Base-by-base conservation (phyloP, 176 grass and related monocot species). In the Bromus sterilis region DNA sequence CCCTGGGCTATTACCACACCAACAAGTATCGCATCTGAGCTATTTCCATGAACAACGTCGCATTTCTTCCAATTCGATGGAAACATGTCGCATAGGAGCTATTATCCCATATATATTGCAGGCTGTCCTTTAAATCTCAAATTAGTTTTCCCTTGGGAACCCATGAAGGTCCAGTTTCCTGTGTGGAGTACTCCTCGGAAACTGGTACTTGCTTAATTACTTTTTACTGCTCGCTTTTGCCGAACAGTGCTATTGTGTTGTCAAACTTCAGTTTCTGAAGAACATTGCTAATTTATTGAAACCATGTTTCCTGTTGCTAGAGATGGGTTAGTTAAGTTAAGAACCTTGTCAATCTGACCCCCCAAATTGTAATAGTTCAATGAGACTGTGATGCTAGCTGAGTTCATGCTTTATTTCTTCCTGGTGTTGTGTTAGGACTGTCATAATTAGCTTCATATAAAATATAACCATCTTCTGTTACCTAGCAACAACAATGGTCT, bases 141-240 rank as follows among this genome's bases (percentile, higher is more conserved):
- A 86, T 60, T 66, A 86, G 80, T 32, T 83, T 89, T 78, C 84
- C 84, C 71, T 72, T 94, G 83, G 92, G 86, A 77, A 77, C 57
- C 15, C 89, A 91, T 84, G 89, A 76, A 79, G 86, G 56, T 74
- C 58, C 92, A 68, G 89, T 91, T 68, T 35, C 71, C 23, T 94
- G 86, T 77, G 79, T 94, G 35, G 89, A 94, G 80, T 94, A 91
- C 56, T 91, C 89, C 75, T 73, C 77, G 55, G 34, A 83, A 68
- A 51, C 80, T 81, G 88, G 88, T 94, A 86, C 33, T 20, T 82
- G 46, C 55, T 33, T 34, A 88, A 41, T 24, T 76, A 28, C 66
- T 43, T 26, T 41, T 41, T 15, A 23, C 21, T 44, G 12, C 42
- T 59, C 32, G 3, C 28, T 76, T 56, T 37, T 20, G 75, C 9